Base-by-base conservation (phyloP, 208 protist genomes). In the Tritrichomonas musculus region DNA sequence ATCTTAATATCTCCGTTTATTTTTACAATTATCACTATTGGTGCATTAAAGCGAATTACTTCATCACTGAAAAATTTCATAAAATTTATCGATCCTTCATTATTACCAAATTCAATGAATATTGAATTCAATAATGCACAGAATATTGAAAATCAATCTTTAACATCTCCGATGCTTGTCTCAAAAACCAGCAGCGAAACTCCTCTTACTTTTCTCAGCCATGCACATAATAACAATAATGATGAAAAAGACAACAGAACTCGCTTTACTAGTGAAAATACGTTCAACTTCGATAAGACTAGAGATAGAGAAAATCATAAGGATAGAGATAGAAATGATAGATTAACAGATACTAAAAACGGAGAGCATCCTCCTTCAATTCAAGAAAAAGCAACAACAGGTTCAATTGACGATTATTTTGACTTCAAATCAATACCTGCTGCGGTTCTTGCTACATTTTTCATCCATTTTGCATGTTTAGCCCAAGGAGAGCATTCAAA, bases 381-480 rank as follows among this genome's bases (percentile, higher is more conserved):
- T 33, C 27, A 33, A 49, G 73, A 84, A 84, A 84, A 44, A 53
- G 73, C 73, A n/a, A 84, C 73, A 53, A 53, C 73, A 1, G 73
- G 73, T 53, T 1, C 4, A n/a, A 44, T 53, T 53, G n/a, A 25
- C 17, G 73, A 84, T 44, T 84, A 84, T n/a, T 84, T 84, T n/a
- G 73, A 84, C 22, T 84, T 53, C 22, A 84, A 84, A 53, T 84
- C 73, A 33, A 20, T 84, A 11, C 73, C 73, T n/a, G 49, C 36
- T 84, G 36, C 44, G 3, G 11, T 84, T 53, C 9, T n/a, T 11
- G 73, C 73, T 33, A 84, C 73, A 53, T 84, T 84, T 53, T 84
- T 84, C 73, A 84, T 84, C 44, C 73, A 84, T n/a, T 84, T 84
- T 20, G 73, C 41, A 49, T 84, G 73, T 22, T 84, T 84, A 8